These are phyloP conservation scores for Fusarium chlamydosporum DNA, from an alignment of 2,329 filamentous ascomycete genomes.

Conservation along the genomic window DNA sequence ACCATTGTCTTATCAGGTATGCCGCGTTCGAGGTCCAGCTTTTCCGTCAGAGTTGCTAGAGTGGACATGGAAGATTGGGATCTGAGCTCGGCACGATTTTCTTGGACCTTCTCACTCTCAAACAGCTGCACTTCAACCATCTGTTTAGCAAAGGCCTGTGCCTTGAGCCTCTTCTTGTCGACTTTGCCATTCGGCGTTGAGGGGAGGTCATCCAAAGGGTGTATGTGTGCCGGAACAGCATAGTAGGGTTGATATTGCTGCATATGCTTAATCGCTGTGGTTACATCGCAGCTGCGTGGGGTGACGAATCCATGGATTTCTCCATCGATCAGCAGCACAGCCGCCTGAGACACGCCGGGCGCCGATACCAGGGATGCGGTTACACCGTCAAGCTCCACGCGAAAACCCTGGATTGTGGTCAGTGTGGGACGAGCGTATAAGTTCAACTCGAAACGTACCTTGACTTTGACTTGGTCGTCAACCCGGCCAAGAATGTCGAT, in stretches of 20 bases:
- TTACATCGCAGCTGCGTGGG: slow-evolving; percentile 53
- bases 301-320: slow-evolving; percentile 67
- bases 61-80: slow-evolving; percentile 54
- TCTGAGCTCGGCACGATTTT: slow-evolving; percentile 48
- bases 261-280: slow-evolving; percentile 58
- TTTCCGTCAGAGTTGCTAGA: slow-evolving; percentile 48
- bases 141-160: slow-evolving; percentile 48
- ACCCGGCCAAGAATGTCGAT: slow-evolving; percentile 69
- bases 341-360: slow-evolving; percentile 62
- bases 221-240: slow-evolving; percentile 64
- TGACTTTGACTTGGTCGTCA: slow-evolving; percentile 75
- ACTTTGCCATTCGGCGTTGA: slow-evolving; percentile 70
- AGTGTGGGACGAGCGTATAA: background rate
- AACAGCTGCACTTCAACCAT: slow-evolving; percentile 13
- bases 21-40: slow-evolving; percentile 51
- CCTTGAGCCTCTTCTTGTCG: slow-evolving; percentile 63
- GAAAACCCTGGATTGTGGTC: slow-evolving; percentile 63
- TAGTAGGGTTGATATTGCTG: slow-evolving; percentile 67
- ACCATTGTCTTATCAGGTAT: slow-evolving; percentile 60
- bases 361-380: slow-evolving; percentile 64
- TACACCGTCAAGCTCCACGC: slow-evolving; percentile 72
- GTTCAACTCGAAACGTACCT: slow-evolving; percentile 54
- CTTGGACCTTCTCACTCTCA: slow-evolving; percentile 12
- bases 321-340: slow-evolving; percentile 62
- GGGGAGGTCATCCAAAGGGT: slow-evolving; percentile 61